Evolutionary conservation across 257 asterid species (phyloP).

Genomic region (Solanum neorickii): DNA sequence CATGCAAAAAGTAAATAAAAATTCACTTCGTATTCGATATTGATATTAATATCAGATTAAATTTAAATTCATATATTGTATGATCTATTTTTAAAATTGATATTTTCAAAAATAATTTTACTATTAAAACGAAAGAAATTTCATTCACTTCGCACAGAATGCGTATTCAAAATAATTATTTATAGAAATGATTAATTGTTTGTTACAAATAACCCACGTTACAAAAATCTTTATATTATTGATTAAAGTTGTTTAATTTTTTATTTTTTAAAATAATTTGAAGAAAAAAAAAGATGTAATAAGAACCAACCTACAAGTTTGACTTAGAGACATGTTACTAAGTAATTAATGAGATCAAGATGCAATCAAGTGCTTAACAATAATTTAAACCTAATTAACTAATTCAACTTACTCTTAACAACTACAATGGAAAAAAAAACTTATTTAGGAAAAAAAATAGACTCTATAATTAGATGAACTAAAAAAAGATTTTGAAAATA

Average conservation of each 20-base stretch:
- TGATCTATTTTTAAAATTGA: accelerated
- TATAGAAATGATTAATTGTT: not conserved
- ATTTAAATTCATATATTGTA: not conserved
- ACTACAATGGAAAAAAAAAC: not conserved
- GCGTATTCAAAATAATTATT: not conserved
- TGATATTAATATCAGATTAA: not conserved
- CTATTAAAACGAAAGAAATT: not conserved
- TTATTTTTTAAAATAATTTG: not conserved
- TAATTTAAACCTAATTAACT: not conserved
- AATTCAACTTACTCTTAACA: not conserved
- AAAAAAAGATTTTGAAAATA: not conserved
- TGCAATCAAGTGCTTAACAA: not conserved
- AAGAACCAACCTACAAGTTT: not conserved
- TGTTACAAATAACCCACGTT: not conserved
- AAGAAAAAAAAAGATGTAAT: not conserved
- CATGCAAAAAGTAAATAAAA: not conserved
- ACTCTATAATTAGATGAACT: not conserved
- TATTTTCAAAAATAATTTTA: not conserved
- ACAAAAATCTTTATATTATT: not conserved
- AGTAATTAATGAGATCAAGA: not conserved
- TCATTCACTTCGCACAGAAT: not conserved
- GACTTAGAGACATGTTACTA: not conserved
- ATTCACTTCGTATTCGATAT: not conserved
- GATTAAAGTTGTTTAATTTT: not conserved
- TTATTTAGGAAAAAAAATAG: not conserved